Base-by-base conservation (phyloP, 2,329 filamentous ascomycete genomes). In the Nemania sp. region DNA sequence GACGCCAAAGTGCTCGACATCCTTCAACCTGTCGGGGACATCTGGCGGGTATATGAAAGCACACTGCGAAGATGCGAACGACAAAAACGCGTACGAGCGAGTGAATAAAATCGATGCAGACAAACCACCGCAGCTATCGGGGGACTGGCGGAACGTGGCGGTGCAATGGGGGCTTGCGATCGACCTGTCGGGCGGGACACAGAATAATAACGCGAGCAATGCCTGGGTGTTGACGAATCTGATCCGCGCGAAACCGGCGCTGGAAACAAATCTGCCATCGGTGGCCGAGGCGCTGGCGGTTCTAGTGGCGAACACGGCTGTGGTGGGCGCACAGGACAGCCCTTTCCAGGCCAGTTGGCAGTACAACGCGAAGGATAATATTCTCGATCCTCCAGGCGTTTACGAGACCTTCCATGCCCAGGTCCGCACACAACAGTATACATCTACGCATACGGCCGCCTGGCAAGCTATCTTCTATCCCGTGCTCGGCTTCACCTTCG, bases 271-370 rank as follows among this genome's bases (percentile, higher is more conserved):
- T 0, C 68, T 86, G 0, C 90, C 90, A 0, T 89, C 85, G 2
- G 77, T 89, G n/a, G 85, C 83, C 0, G 90, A 94, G 69, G 86
- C 86, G 0, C 68, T 94, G 0, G 87, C 89, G 0, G 87, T 90
- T 0, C 78, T 91, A 62, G 80, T 82, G 0, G 82, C 83, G 3
- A 85, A 81, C 30, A 90, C 87, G 0, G 69, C 91, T 0, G 77
- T 91, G 7, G 75, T 85, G 37, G 78, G 81, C 7, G 72, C 83
- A 2, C 70, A 81, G 7, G 77, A 82, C 51, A 73, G 86, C 0
- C 84, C 86, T 0, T 90, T 87, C 63, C 73, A 77, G 0, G 80
- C 83, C 31, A 77, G 70, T 48, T 88, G 81, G 77, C 71, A 72
- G 9, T 78, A 81, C 59, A 66, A n/a, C 68, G 4, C 22, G 0